Conservation (phyloP, 1,284 basidiomycete species). For the Leucoagaricus sp. region DNA sequence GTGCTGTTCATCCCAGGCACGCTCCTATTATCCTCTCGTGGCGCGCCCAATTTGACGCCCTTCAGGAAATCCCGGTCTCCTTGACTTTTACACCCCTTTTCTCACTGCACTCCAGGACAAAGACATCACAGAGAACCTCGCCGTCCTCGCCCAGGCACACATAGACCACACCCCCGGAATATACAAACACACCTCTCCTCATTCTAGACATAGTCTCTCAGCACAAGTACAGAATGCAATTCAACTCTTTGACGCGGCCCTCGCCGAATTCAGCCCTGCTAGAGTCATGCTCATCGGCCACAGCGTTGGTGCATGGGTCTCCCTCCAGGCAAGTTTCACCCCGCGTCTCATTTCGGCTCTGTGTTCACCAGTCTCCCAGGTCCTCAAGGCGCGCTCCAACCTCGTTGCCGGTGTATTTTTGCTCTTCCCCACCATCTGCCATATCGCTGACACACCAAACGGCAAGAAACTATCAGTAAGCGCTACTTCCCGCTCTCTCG, state of each 20-base stretch:
- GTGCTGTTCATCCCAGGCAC: conserved; percentile 61
- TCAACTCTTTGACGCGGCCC: conserved; percentile 49
- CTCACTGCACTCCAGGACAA: conserved; percentile 45
- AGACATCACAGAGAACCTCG: conserved; percentile 35
- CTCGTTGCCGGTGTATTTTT: conserved; percentile 44
- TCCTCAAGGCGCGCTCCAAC: conserved; percentile 47
- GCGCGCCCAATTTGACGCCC: neutral
- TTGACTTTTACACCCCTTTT: conserved; percentile 61
- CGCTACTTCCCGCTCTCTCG: conserved; percentile 2
- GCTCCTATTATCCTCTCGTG: neutral
- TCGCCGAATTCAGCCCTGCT: conserved; percentile 31
- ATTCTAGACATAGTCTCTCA: conserved; percentile 33
- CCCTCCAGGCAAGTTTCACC: conserved; percentile 46
- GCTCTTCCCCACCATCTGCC: conserved; percentile 58
- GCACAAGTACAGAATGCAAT: conserved; percentile 50
- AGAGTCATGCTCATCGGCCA: conserved; percentile 55
- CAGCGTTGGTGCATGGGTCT: conserved; percentile 63
- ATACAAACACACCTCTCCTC: conserved; percentile 16
- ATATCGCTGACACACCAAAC: conserved; percentile 58
- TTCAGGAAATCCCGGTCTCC: conserved; percentile 61
- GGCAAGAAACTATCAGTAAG: conserved; percentile 48
- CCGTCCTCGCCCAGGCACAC: conserved; percentile 55
- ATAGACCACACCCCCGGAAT: conserved; percentile 51
- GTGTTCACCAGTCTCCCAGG: conserved; percentile 30
- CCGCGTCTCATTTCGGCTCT: neutral